A percentile compares a stretch with the other conserved stretches of the same genome.
phyloP scores from a whole-genome alignment of 768 basidiomycete genomes.

The Plicaturopsis crispa region DNA sequence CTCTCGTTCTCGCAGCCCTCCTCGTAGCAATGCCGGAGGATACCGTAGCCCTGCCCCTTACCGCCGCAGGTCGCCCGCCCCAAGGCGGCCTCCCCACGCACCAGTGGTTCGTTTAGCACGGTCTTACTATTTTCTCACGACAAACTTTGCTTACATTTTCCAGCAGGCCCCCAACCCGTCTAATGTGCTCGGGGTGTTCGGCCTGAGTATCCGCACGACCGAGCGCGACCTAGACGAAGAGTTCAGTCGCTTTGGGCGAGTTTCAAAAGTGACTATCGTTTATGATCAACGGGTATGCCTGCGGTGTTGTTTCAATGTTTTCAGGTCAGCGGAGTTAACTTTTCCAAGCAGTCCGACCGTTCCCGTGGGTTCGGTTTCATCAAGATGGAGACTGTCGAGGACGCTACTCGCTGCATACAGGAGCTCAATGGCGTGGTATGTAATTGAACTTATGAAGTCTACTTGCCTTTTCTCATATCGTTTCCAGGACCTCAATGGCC shows the following conservation, averaged over 20 bases:
- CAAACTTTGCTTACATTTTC: constrained; percentile 26
- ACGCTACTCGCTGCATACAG: constrained; percentile 80
- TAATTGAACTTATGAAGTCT: neutral
- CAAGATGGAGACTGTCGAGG: constrained; percentile 84
- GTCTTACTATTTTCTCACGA: constrained; percentile 8
- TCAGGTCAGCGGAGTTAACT: constrained; percentile 10
- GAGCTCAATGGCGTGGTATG: constrained; percentile 85
- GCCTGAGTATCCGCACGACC: constrained; percentile 90
- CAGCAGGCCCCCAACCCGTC: constrained; percentile 83
- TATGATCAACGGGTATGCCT: constrained; percentile 88
- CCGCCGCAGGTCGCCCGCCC: constrained; percentile 47
- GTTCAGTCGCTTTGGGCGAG: constrained; percentile 80
- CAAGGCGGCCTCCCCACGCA: constrained; percentile 63
- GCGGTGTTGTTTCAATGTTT: neutral
- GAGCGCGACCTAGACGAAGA: constrained; percentile 95
- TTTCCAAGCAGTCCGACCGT: constrained; percentile 65
- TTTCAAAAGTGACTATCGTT: constrained; percentile 94
- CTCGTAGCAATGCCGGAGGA: constrained; percentile 36
- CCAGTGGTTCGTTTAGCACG: constrained; percentile 65
- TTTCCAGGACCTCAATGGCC: constrained; percentile 82
- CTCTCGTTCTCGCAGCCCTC: constrained; percentile 69
- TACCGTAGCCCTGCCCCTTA: constrained; percentile 47
- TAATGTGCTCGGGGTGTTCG: constrained; percentile 93
- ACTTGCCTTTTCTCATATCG: neutral
- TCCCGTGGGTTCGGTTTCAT: constrained; percentile 99